A percentile compares a stretch with the other conserved stretches of the same genome.
phyloP scores from a whole-genome alignment of 1,284 basidiomycete species.

The Porodaedalea pini region DNA sequence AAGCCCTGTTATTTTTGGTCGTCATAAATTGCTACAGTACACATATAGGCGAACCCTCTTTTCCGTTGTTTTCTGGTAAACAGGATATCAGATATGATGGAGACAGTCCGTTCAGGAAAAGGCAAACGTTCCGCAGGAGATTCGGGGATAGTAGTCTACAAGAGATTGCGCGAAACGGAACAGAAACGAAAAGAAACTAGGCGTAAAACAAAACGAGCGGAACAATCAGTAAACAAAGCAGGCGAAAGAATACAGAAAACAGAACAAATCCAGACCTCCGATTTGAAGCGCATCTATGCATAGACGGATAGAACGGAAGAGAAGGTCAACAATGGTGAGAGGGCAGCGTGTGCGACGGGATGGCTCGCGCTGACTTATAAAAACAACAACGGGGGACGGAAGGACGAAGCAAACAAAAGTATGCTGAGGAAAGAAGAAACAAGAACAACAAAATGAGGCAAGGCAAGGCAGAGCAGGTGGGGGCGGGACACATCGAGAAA shows the following conservation, averaged over 20 bases:
- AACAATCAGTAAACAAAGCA: background rate
- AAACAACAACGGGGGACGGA: background rate
- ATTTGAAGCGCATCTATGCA: background rate
- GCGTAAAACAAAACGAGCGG: background rate
- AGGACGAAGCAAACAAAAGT: background rate
- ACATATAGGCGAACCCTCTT: background rate
- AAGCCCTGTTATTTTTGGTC: background rate
- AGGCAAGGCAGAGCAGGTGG: background rate
- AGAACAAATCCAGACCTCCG: slow-evolving; percentile 7
- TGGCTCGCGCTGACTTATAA: no score
- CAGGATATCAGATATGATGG: background rate
- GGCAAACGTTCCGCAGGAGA: background rate
- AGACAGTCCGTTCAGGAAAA: background rate
- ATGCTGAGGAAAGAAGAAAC: background rate
- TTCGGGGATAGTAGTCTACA: background rate
- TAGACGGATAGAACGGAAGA: background rate
- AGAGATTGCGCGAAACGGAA: background rate
- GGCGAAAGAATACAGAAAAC: background rate
- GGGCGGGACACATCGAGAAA: slow-evolving; percentile 4
- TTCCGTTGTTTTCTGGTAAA: background rate
- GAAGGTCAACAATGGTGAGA: background rate
- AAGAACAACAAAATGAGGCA: background rate
- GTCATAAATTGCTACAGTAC: slow-evolving; percentile 3
- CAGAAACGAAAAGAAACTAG: background rate
- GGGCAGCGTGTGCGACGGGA: background rate